phyloP scores from a whole-genome alignment of 202 grass and related monocot genomes.

The Zoysia matrella region DNA sequence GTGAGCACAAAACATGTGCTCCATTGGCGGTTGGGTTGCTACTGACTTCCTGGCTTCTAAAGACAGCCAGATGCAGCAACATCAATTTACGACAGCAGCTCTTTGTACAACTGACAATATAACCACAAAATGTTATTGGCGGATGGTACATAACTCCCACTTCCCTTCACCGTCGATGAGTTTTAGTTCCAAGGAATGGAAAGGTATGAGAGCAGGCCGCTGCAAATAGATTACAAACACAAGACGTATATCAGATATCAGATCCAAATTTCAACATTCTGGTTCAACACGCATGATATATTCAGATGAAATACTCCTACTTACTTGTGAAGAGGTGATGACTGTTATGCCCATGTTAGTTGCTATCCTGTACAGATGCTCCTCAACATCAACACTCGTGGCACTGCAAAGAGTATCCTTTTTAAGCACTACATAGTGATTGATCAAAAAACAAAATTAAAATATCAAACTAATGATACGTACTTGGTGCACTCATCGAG shows the following conservation, averaged over 20 bases:
- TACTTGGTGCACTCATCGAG: constrained; percentile 99
- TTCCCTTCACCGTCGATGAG: constrained; percentile 98
- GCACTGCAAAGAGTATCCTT: constrained; percentile 63
- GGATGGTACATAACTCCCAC: constrained; percentile 82
- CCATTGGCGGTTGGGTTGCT: background rate
- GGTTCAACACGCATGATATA: background rate
- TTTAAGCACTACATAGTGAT: background rate
- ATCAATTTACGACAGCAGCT: constrained; percentile 17
- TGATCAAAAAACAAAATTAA: constrained; percentile 3
- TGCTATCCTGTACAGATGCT: constrained; percentile 92
- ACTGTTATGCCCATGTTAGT: constrained; percentile 94
- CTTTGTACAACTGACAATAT: constrained; percentile 30
- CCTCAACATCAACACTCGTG: constrained; percentile 95
- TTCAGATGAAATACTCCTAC: constrained; percentile 1
- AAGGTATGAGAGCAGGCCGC: constrained; percentile 92
- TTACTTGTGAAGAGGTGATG: constrained; percentile 92
- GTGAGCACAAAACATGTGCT: no score
- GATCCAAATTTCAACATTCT: background rate
- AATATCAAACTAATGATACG: background rate
- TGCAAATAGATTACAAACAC: constrained; percentile 44
- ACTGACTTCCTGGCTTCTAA: constrained; percentile 4
- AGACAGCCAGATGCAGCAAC: background rate
- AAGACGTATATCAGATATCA: background rate
- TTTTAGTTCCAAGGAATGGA: constrained; percentile 91
- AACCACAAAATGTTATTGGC: constrained; percentile 54